Percentiles rank a stretch among this genome's conserved stretches.
Evolutionary conservation across 2,329 filamentous ascomycete species (phyloP).

Genomic region (Cytospora piceicola): DNA sequence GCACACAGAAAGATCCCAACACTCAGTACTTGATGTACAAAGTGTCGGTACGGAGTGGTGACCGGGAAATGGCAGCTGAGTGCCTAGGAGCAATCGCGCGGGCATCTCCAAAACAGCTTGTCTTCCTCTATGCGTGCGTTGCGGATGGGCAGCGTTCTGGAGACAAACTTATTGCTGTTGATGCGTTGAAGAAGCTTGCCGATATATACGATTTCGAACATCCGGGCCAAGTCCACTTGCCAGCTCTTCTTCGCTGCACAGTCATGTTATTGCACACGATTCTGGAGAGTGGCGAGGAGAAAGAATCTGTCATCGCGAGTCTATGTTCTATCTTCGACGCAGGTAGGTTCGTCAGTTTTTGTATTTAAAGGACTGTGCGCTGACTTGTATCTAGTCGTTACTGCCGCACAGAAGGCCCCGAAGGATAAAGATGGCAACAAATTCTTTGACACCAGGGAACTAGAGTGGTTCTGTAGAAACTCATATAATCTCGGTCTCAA

Average conservation of each 20-base stretch:
- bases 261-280: constrained; percentile 55
- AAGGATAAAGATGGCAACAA: constrained; percentile 47
- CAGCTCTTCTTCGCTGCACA: constrained; percentile 66
- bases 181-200: constrained; percentile 63
- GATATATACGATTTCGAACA: constrained; percentile 55
- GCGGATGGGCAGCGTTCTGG: constrained; percentile 72
- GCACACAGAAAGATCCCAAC: constrained; percentile 62
- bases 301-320: constrained; percentile 45
- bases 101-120: constrained; percentile 53
- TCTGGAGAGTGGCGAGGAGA: constrained; percentile 40
- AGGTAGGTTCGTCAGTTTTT: constrained; percentile 40
- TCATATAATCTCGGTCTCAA: constrained; percentile 78
- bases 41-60: constrained; percentile 62
- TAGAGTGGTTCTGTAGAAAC: constrained; percentile 84
- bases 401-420: constrained; percentile 45
- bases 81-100: constrained; percentile 66
- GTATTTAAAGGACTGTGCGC: not conserved
- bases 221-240: constrained; percentile 58
- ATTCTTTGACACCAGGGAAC: constrained; percentile 65
- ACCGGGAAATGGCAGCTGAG: constrained; percentile 61
- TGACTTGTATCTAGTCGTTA: constrained; percentile 41
- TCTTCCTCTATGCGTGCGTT: constrained; percentile 78
- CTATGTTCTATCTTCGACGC: constrained; percentile 56
- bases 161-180: constrained; percentile 62
- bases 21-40: constrained; percentile 79